Conservation (phyloP, 2,329 filamentous ascomycete species). For the Ilyonectria sp. region DNA sequence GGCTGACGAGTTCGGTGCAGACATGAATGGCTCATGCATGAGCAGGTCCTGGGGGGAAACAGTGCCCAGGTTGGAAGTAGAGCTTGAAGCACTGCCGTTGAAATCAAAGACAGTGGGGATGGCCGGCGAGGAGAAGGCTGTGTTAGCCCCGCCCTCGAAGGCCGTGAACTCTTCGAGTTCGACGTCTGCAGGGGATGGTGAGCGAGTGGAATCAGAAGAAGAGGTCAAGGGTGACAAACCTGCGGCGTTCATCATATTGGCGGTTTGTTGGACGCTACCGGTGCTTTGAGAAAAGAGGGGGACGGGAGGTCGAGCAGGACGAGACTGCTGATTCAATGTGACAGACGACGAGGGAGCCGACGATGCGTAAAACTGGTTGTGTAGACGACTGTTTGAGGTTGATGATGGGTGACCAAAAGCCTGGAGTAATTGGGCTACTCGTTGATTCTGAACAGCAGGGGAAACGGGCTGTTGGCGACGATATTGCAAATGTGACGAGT, state of each 20-base stretch:
- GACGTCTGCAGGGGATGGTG: constrained; percentile 63
- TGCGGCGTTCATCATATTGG: constrained; percentile 63
- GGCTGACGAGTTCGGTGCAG: constrained; percentile 85
- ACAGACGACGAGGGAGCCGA: constrained; percentile 74
- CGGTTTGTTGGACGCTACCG: constrained; percentile 64
- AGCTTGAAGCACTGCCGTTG: constrained; percentile 62
- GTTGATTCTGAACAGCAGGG: constrained; percentile 68
- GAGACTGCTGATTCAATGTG: constrained; percentile 69
- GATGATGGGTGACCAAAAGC: constrained; percentile 70
- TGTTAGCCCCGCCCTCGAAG: constrained; percentile 67
- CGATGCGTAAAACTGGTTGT: constrained; percentile 76
- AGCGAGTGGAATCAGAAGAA: constrained; percentile 47
- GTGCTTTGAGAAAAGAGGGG: constrained; percentile 78
- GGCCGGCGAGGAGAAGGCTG: constrained; percentile 69
- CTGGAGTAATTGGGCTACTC: constrained; percentile 72
- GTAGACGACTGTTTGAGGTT: constrained; percentile 71
- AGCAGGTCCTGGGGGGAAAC: constrained; percentile 88
- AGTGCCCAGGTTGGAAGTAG: constrained; percentile 74
- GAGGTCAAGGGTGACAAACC: constrained; percentile 46
- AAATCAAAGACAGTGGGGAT: constrained; percentile 67
- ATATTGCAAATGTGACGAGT: constrained; percentile 62
- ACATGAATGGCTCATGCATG: constrained; percentile 78
- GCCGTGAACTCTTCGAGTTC: constrained; percentile 71
- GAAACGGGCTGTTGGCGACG: constrained; percentile 58
- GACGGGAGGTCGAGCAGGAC: constrained; percentile 75